Conservation (phyloP, 805 yeast species). For the Sungouiozyma intestinalis region DNA sequence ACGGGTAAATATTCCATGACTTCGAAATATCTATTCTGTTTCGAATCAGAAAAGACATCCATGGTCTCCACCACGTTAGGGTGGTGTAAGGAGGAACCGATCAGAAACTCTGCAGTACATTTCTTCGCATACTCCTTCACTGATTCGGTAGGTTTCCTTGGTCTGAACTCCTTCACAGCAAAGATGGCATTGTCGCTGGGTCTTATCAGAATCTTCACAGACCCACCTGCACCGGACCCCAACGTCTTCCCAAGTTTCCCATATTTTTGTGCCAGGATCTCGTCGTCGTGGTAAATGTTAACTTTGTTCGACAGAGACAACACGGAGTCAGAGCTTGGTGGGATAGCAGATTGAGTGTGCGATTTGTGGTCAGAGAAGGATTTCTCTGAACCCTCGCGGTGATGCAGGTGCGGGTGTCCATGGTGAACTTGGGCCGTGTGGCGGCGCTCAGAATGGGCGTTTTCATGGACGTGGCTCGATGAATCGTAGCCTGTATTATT, state of each 20-base stretch:
- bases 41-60: conserved; percentile 47
- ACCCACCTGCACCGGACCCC: conserved; percentile 84
- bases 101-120: conserved; percentile 77
- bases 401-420: conserved; percentile 2
- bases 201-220: conserved; percentile 61
- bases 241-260: conserved; percentile 63
- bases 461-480: background rate
- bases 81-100: conserved; percentile 71
- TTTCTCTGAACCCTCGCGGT: background rate
- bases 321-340: conserved; percentile 28
- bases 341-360: conserved; percentile 27
- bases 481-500: background rate
- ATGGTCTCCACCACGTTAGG: conserved; percentile 71
- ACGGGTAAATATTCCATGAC: conserved; percentile 81
- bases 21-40: conserved; percentile 60
- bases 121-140: conserved; percentile 70
- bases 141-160: conserved; percentile 56
- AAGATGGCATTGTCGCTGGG: conserved; percentile 58
- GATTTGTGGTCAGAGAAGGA: conserved; percentile 5
- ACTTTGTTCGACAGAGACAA: conserved; percentile 24
- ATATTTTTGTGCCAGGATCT: conserved; percentile 45
- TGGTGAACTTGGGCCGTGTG: background rate
- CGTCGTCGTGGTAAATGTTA: conserved; percentile 39
- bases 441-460: background rate
- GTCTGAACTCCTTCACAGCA: conserved; percentile 75